Base-by-base conservation (phyloP, 306 rosid genomes). In the Sicyos edulis region DNA sequence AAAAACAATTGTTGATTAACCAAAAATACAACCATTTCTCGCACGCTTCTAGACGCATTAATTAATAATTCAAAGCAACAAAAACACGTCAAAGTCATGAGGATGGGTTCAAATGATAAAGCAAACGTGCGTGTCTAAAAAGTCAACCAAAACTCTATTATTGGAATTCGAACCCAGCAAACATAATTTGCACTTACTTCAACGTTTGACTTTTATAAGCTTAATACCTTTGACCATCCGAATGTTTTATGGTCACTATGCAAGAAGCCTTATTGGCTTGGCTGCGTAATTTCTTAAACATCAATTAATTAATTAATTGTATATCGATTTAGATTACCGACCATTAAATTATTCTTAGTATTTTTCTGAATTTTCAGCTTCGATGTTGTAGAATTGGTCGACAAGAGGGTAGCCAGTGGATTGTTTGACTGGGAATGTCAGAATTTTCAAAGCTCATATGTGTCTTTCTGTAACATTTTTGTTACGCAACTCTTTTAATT, bases 91-190 rank as follows among this genome's bases (percentile, higher is more conserved):
- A 65, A 63, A 63, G 69, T 37, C 51, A n/a, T 8, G 45, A 16
- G 32, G 7, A 10, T 2, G 68, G 71, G 51, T 6, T 45, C 45
- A 10, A 20, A 66, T 5, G 17, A 19, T 12, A 32, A 66, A 66
- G 54, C 71, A 66, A 66, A 45, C 55, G 19, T 45, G 71, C 17
- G 71, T 44, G 54, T 10, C 5, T 22, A 21, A 58, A 58, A 58
- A 58, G 64, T 58, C 64, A 58, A 58, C 64, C 12, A 58, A 22
- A 58, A 11, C 37, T 34, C 40, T 58, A 17, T 56, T 56, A 19
- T 54, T 54, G 60, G 29, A 54, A 54, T n/a, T 54, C 58, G 13
- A 53, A 53, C 56, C 56, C 56, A 53, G 13, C 56, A 37, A 61
- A 63, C 70, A 63, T 8, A 61, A 61, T 15, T 32, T 61, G 14